These are phyloP conservation scores for Populus hybrid DNA, from an alignment of 441 rosid species.

Conservation along the genomic window DNA sequence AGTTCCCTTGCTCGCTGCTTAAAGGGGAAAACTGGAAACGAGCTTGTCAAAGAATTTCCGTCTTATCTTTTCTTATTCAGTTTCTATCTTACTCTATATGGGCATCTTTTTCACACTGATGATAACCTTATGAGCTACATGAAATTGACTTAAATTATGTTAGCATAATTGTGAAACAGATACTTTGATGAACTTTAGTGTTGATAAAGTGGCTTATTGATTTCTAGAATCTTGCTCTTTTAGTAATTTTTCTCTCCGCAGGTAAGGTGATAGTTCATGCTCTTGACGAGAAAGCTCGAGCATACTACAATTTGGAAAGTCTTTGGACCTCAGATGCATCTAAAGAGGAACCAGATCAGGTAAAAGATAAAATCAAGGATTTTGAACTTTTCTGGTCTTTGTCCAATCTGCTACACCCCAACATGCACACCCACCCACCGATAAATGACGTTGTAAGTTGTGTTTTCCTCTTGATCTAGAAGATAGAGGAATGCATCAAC, in stretches of 20 bases:
- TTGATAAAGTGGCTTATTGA: not conserved
- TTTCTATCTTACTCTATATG: not conserved
- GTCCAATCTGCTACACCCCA: not conserved
- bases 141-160: not conserved
- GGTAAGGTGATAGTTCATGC: constrained; percentile 91
- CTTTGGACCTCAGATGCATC: constrained; percentile 46
- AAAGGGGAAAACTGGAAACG: not conserved
- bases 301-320: constrained; percentile 73
- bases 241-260: constrained; percentile 17
- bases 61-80: not conserved
- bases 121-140: not conserved
- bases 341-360: constrained; percentile 46
- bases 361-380: constrained; percentile 18
- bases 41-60: not conserved
- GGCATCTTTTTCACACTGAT: not conserved
- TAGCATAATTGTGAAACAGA: not conserved
- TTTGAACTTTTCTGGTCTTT: not conserved
- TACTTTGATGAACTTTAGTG: not conserved
- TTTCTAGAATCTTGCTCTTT: not conserved
- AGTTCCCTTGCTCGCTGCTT: not conserved
- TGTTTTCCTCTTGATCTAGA: not conserved
- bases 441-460: not conserved
- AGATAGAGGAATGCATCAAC: not conserved
- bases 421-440: not conserved
- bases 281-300: constrained; percentile 92